phyloP scores from a whole-genome alignment of 2,329 filamentous ascomycete genomes.

The Penicillium hordei region DNA sequence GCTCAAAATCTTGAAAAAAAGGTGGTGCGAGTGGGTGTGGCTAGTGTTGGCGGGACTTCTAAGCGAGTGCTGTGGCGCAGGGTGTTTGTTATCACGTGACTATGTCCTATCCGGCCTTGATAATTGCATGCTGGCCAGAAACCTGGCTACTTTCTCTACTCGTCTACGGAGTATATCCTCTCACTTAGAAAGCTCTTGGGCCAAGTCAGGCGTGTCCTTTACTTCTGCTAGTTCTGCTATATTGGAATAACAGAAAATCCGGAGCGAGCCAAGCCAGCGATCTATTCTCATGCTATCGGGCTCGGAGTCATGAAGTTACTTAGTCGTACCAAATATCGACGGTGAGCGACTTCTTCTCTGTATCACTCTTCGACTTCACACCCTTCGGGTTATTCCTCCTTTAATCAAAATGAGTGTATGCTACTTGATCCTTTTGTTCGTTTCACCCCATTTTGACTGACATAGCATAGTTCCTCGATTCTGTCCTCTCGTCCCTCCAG shows the following conservation, averaged over 20 bases:
- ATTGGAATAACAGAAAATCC: background rate
- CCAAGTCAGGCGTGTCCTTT: background rate
- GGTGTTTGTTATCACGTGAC: conserved; percentile 25
- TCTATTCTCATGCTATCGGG: conserved; percentile 24
- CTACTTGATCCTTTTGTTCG: background rate
- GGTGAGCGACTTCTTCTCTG: conserved; percentile 31
- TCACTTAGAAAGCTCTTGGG: background rate
- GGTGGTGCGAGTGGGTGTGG: conserved; percentile 41
- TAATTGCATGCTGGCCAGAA: conserved; percentile 16
- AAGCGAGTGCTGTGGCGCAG: conserved; percentile 41
- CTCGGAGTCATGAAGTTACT: conserved; percentile 43
- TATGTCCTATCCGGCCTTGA: conserved; percentile 18
- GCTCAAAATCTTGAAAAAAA: conserved; percentile 39
- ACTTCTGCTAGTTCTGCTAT: background rate
- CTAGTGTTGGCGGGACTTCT: conserved; percentile 32
- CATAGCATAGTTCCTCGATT: conserved; percentile 50
- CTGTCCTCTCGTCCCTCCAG: conserved; percentile 52
- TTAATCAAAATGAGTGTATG: conserved; percentile 42
- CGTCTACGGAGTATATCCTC: background rate
- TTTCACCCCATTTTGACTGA: conserved; percentile 21
- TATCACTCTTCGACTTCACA: conserved; percentile 8
- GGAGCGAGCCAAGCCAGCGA: conserved; percentile 8
- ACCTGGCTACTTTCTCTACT: conserved; percentile 7
- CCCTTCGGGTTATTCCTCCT: background rate
- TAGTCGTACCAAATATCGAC: conserved; percentile 40